These are phyloP conservation scores for Pseudevernia furfuracea DNA, from an alignment of 495 filamentous ascomycete species.

Conservation along the genomic window DNA sequence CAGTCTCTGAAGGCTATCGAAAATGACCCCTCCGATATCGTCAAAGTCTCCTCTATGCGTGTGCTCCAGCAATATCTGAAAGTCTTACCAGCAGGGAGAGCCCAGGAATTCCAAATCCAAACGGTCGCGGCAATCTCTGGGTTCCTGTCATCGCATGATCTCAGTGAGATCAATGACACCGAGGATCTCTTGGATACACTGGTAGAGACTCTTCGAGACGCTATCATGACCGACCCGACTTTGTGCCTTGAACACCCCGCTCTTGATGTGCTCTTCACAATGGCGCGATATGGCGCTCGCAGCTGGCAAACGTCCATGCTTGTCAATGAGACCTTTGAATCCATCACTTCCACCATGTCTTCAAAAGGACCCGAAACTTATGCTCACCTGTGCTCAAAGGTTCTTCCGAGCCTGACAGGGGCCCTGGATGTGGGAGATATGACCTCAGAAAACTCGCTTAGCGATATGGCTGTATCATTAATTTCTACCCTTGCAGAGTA, in stretches of 20 bases:
- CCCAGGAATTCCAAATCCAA: slow-evolving; percentile 56
- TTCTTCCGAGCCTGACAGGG: slow-evolving; percentile 76
- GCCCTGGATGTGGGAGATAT: slow-evolving; percentile 82
- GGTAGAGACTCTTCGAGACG: slow-evolving; percentile 77
- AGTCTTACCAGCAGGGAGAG: slow-evolving; percentile 44
- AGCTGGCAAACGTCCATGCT: slow-evolving; percentile 81
- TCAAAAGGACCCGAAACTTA: slow-evolving; percentile 61
- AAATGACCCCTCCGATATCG: slow-evolving; percentile 70
- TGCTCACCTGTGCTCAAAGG: slow-evolving; percentile 72
- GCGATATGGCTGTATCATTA: slow-evolving; percentile 77
- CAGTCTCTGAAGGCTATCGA: slow-evolving; percentile 67
- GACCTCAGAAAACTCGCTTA: slow-evolving; percentile 74
- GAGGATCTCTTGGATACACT: slow-evolving; percentile 88
- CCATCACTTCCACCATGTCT: slow-evolving; percentile 62
- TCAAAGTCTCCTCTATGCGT: slow-evolving; percentile 86
- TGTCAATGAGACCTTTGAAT: slow-evolving; percentile 84
- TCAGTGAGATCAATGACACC: slow-evolving; percentile 71
- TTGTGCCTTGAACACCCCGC: slow-evolving; percentile 64
- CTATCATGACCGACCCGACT: slow-evolving; percentile 66
- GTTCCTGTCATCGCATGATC: slow-evolving; percentile 69
- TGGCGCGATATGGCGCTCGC: slow-evolving; percentile 77
- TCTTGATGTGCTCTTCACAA: slow-evolving; percentile 77
- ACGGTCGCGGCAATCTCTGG: slow-evolving; percentile 70
- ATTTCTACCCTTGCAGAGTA: slow-evolving; percentile 73
- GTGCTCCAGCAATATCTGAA: slow-evolving; percentile 75